phyloP scores from a whole-genome alignment of 1,284 basidiomycete genomes.

The Naganishia sp. region DNA sequence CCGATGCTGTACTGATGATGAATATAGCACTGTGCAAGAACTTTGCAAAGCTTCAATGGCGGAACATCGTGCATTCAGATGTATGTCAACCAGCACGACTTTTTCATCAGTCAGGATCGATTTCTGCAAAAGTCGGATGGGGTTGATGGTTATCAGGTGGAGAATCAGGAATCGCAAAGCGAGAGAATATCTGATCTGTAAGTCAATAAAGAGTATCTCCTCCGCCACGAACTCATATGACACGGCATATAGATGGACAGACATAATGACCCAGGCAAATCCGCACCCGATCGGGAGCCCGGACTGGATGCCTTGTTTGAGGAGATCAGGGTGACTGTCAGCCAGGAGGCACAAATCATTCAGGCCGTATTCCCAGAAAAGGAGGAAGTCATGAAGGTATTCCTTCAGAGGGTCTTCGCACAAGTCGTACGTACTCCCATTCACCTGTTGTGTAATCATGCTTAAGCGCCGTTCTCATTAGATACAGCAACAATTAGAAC shows the following conservation, averaged over 20 bases:
- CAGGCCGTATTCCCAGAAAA: slow-evolving; percentile 98
- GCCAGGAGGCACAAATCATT: slow-evolving; percentile 95
- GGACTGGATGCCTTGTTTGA: slow-evolving; percentile 77
- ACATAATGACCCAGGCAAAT: slow-evolving; percentile 74
- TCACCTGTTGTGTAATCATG: neutral
- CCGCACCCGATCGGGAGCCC: slow-evolving; percentile 75
- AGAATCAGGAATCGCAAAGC: slow-evolving; percentile 8
- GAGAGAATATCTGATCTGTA: slow-evolving; percentile 14
- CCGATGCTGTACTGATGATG: neutral
- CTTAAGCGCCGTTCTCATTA: slow-evolving; percentile 47
- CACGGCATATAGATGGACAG: slow-evolving; percentile 66
- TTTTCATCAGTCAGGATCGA: slow-evolving; percentile 87
- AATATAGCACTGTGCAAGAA: slow-evolving; percentile 88
- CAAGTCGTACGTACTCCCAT: slow-evolving; percentile 71
- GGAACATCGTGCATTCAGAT: slow-evolving; percentile 95
- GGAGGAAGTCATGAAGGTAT: slow-evolving; percentile 97
- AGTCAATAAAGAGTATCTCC: neutral
- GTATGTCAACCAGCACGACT: slow-evolving; percentile 99
- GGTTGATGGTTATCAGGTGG: slow-evolving; percentile 35
- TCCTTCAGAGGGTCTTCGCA: slow-evolving; percentile 95
- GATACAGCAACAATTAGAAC: slow-evolving; percentile 94
- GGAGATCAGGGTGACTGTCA: slow-evolving; percentile 88
- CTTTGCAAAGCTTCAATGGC: slow-evolving; percentile 95
- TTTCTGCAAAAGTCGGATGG: slow-evolving; percentile 49
- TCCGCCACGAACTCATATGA: neutral